Evolutionary conservation across 1,139 yeast species (phyloP), one percentile per base, ranked within the genome.

Genomic region (Taphrina betulina): DNA sequence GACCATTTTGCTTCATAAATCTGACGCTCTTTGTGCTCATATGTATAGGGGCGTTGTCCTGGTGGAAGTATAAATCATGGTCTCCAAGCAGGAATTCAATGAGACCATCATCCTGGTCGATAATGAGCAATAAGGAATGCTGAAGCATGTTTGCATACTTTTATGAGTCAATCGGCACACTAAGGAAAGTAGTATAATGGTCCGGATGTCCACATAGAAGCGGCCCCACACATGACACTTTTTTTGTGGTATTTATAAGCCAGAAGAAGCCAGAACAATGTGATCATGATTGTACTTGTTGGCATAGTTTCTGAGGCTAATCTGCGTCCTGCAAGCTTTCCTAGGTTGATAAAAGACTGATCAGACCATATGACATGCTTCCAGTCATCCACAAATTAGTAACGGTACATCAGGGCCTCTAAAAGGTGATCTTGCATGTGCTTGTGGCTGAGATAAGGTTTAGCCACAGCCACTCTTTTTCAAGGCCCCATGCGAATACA

Each of bases 11-110:
- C 43, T 38, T 19, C 12, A 38, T 12, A 12, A 38, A 22, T n/a
- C 14, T 28, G 17, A 19, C 31, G 10, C 23, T 19, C 24, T 36
- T 36, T 12, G 12, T 19, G 19, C 41, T 36, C 23, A 31, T 38
- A 23, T 38, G 43, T 24, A 41, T 41, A 10, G 46, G 35, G 5
- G 46, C 34, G n/a, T 28, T 28, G 35, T 28, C 35, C 23, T 41
- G 46, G 5, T 38, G 43, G 17, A 23, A 38, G 31, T 14, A 10
- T 16, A 20, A 24, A 10, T 7, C n/a, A 8, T 12, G 12, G 29
- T 38, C 16, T 17, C 31, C 31, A 22, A 38, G 43, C 24, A 38
- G 28, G 29, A 14, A 5, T 23, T 20, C 31, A 12, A 7, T 20
- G 26, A 20, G 19, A 17, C 43, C 28, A 20, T 20, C 31, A 22